A percentile compares a stretch with the other conserved stretches of the same genome.
Evolutionary conservation across 495 filamentous ascomycete species (phyloP).

Genomic region (Darksidea phi): DNA sequence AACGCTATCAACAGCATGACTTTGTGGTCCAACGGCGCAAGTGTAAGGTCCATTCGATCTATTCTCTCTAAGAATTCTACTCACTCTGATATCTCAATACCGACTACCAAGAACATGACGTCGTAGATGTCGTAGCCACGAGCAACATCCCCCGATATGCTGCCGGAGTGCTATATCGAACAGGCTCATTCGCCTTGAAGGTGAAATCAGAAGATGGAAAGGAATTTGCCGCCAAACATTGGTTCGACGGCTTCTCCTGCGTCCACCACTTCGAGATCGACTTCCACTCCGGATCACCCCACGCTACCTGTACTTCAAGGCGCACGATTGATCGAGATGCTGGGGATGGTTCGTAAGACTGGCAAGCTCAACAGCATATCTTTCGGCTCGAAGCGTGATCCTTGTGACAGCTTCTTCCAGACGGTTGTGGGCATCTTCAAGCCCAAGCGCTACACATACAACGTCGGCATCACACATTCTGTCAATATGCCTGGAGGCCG

Average conservation of each 20-base stretch:
- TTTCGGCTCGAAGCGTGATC: slow-evolving; percentile 66
- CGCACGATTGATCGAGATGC: slow-evolving; percentile 56
- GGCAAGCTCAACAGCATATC: slow-evolving; percentile 51
- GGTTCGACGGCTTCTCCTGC: slow-evolving; percentile 84
- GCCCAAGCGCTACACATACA: slow-evolving; percentile 34
- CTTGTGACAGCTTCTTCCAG: slow-evolving; percentile 64
- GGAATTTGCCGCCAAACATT: slow-evolving; percentile 61
- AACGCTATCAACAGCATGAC: slow-evolving; percentile 1
- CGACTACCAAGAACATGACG: slow-evolving; percentile 29
- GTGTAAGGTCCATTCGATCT: not conserved
- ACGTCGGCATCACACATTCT: slow-evolving; percentile 62
- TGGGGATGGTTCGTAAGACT: slow-evolving; percentile 54
- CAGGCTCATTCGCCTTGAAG: slow-evolving; percentile 78
- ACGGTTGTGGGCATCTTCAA: slow-evolving; percentile 62
- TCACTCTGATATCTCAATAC: slow-evolving; percentile 28
- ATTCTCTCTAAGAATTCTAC: not conserved
- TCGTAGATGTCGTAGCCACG: slow-evolving; percentile 25
- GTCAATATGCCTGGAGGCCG: slow-evolving; percentile 56
- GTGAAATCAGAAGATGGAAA: slow-evolving; percentile 56
- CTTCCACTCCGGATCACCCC: slow-evolving; percentile 16
- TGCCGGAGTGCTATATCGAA: slow-evolving; percentile 67
- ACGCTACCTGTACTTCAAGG: slow-evolving; percentile 71
- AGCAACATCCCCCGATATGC: slow-evolving; percentile 35
- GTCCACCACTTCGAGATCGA: slow-evolving; percentile 66
- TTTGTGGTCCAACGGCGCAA: slow-evolving; percentile 24